Evolutionary conservation across 495 filamentous ascomycete species (phyloP), one percentile per base, ranked within the genome.

Genomic region (Mycothermus thermophilus): DNA sequence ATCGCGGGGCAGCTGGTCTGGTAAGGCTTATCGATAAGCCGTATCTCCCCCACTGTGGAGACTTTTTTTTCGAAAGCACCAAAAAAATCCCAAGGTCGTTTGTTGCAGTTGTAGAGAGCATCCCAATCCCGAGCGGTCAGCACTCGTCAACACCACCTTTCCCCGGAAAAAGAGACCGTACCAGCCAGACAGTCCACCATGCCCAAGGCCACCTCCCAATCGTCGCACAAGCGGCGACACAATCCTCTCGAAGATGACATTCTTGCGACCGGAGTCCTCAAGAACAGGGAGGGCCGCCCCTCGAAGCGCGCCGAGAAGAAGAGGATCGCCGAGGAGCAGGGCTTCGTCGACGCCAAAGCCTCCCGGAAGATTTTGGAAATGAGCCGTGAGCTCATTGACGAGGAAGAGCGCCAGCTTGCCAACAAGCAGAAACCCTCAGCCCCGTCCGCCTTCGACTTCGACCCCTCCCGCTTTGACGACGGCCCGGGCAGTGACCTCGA

Each of bases 301-400:
- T 58, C 55, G 22, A 79, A 80, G 60, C 67, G 72, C 41, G 74
- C 68, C 30, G 57, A 59, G 24, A 60, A 64, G 18, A 67, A 77
- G 16, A 64, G 73, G 19, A n/a, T n/a, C n/a, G 69, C 75, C 14
- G 71, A 71, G 30, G 71, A 78, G 46, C 72, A 81, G 31, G 62
- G 67, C 41, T 93, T 73, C 50, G 68, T 96, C 35, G 88, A 94
- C 55, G 77, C 85, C 30, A 84, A 81, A 48, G 70, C 83, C 22
- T 93, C 87, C 27, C 67, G 77, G 38, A 85, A 84, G 50, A 95
- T 96, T 54, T 55, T 96, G 39, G 74, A 77, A 39, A 81, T 95
- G 46, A 87, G 83, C 25, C 76, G 83, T 42, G 80, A 83, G 42
- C 62, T 93, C 26, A 75, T 73, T 9, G 82, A 87, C 17, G 85